A percentile compares a stretch with the other conserved stretches of the same genome.
Evolutionary conservation across 106 monocot species (phyloP).

Genomic region (Allium sativum): DNA sequence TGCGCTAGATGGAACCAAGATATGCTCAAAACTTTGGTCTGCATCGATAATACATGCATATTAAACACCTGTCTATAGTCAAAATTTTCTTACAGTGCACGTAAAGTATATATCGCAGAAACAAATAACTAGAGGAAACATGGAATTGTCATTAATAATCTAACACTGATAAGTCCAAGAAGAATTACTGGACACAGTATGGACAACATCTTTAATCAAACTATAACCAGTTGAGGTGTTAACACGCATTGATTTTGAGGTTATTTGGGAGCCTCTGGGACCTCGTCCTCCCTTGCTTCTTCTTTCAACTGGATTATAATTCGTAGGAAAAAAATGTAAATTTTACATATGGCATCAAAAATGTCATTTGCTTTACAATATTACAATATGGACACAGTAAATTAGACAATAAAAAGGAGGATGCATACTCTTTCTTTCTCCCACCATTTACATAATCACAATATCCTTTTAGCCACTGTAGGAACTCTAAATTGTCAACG

Average conservation of each 20-base stretch:
- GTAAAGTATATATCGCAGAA: not conserved
- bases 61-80: not conserved
- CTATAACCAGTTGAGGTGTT: constrained; percentile 26
- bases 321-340: constrained; percentile 24
- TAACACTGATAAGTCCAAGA: not conserved
- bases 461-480: constrained; percentile 86
- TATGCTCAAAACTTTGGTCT: constrained; percentile 37
- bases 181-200: constrained; percentile 19
- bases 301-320: constrained; percentile 88
- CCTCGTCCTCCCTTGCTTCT: constrained; percentile 64
- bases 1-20: constrained; percentile 1
- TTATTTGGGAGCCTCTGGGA: constrained; percentile 22
- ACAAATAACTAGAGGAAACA: not conserved
- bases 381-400: not conserved
- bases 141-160: constrained; percentile 5
- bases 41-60: not conserved
- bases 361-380: not conserved
- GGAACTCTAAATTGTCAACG: constrained; percentile 76
- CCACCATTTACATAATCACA: constrained; percentile 79
- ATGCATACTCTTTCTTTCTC: constrained; percentile 66
- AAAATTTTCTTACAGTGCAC: too few species aligned
- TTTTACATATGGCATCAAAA: not conserved
- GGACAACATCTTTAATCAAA: constrained; percentile 29
- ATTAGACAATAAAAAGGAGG: not conserved
- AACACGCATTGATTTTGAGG: constrained; percentile 53